Conservation (phyloP, 2,329 filamentous ascomycete species). For the Fusarium sp. region DNA sequence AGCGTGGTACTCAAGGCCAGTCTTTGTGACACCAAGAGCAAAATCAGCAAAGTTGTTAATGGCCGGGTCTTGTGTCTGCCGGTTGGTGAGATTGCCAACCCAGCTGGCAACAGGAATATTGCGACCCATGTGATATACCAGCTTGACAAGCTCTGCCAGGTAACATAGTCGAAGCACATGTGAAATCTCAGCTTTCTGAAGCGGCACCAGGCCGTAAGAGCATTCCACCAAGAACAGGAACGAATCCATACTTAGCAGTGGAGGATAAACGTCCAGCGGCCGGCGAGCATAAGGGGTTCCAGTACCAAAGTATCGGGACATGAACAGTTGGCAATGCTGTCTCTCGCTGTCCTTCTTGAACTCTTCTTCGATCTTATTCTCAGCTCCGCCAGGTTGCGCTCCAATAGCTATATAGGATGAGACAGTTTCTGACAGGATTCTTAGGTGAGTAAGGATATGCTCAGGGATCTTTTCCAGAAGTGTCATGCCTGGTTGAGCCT, state of each 20-base stretch:
- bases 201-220: constrained; percentile 75
- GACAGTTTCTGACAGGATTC: constrained; percentile 88
- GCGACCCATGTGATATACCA: constrained; percentile 70
- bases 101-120: constrained; percentile 65
- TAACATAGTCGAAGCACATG: constrained; percentile 89
- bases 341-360: constrained; percentile 75
- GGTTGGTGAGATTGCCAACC: constrained; percentile 59
- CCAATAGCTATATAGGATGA: constrained; percentile 86
- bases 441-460: constrained; percentile 85
- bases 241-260: constrained; percentile 75
- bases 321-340: constrained; percentile 82
- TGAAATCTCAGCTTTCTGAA: constrained; percentile 78
- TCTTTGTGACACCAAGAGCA: constrained; percentile 61
- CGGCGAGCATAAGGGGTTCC: constrained; percentile 56
- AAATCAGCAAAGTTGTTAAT: constrained; percentile 69
- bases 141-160: constrained; percentile 89
- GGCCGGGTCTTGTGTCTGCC: constrained; percentile 58
- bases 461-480: constrained; percentile 87
- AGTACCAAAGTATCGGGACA: constrained; percentile 65
- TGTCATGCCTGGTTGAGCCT: constrained; percentile 77
- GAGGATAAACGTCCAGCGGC: constrained; percentile 62
- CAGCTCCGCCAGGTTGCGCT: constrained; percentile 70
- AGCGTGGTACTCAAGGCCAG: constrained; percentile 57
- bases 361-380: constrained; percentile 73
- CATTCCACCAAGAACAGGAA: constrained; percentile 87